Base-by-base conservation (phyloP, 108 stramenopile genomes). In the Schizochytrium sp. region DNA sequence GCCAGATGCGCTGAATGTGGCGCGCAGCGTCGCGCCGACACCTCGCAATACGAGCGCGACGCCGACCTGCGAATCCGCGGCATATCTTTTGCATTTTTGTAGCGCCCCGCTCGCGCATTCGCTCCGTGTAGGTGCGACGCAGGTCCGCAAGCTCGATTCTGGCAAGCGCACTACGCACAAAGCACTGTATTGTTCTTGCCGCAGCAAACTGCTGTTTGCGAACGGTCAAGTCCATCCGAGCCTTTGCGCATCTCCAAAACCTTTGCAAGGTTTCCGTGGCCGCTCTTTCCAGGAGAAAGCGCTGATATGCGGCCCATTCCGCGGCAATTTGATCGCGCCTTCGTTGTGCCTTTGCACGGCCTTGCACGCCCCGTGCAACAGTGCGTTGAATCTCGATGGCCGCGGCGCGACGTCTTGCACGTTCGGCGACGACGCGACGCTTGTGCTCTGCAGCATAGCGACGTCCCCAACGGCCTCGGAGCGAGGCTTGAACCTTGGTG, bases 261-360 rank as follows among this genome's bases (percentile, higher is more conserved):
- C 76, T 1, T 23, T 83, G 18, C 10, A 83, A 16, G 45, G 23
- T 34, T 16, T 53, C 48, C 12, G 48, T 23, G 23, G 48, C n/a
- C 12, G 45, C 6, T 16, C 5, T 53, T 6, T 83, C 76, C 8
- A 55, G 76, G 6, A 83, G 76, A 23, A 83, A 83, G 16, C 23
- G 45, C 76, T 83, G 76, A 34, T 83, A 83, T 12, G 76, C 76
- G 48, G 51, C 48, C 76, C 76, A 83, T 53, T 83, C 76, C 18
- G 76, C 76, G 6, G 45, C 76, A 3, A 53, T 10, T 23, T 83
- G 76, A 6, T 47, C 76, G 6, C 76, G 45, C 6, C 76, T 12
- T 12, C 51, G 76, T 53, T 83, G 45, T 12, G 76, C 76, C 25
- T 53, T 47, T 6, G 45, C 23, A 34, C 76, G 76, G 4, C 76